phyloP scores from a whole-genome alignment of 2,329 filamentous ascomycete species.

The Pyrenophora graminea region DNA sequence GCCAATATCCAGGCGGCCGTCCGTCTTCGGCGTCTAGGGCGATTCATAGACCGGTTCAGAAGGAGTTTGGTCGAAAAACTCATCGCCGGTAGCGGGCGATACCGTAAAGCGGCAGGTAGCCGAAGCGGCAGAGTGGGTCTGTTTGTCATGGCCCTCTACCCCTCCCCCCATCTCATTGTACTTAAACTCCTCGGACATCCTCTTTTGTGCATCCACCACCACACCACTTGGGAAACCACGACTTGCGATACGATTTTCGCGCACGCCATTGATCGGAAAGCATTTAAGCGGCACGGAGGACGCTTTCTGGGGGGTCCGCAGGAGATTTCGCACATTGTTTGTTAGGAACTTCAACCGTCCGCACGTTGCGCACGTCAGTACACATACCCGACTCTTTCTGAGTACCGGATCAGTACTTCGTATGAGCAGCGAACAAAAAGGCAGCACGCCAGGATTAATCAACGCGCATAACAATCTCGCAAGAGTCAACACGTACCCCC shows the following conservation, averaged over 20 bases:
- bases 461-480: conserved; percentile 25
- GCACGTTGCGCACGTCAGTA: background rate
- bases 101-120: conserved; percentile 20
- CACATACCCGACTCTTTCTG: background rate
- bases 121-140: conserved; percentile 15
- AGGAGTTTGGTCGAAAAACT: conserved; percentile 6
- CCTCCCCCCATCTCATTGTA: conserved; percentile 3
- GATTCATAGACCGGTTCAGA: conserved; percentile 16
- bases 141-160: conserved; percentile 9
- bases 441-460: conserved; percentile 53
- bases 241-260: conserved; percentile 6
- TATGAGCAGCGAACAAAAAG: conserved; percentile 45
- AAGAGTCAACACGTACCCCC: conserved; percentile 35
- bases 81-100: conserved; percentile 27
- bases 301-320: conserved; percentile 6
- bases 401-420: conserved; percentile 16
- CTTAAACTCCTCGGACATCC: conserved; percentile 8
- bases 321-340: background rate
- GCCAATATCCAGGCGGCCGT: conserved; percentile 12
- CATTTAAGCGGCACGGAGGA: background rate
- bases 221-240: conserved; percentile 8
- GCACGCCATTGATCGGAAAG: conserved; percentile 8
- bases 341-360: background rate
- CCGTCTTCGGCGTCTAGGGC: conserved; percentile 15
- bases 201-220: background rate